A percentile compares a stretch with the other conserved stretches of the same genome.
Evolutionary conservation across 805 yeast genomes (phyloP).

Genomic region (Myxozyma sirexii): DNA sequence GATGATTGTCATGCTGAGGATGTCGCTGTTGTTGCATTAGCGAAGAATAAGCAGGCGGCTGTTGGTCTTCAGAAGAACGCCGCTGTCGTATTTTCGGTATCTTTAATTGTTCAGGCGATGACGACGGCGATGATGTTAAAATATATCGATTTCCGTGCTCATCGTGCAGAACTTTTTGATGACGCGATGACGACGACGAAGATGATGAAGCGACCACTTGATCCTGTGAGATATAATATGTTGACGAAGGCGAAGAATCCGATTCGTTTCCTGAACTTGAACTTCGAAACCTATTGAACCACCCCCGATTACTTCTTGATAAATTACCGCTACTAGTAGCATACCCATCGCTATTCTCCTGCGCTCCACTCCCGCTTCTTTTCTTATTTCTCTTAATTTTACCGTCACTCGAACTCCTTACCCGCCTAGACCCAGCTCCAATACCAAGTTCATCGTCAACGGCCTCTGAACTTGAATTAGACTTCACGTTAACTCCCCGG

Average conservation of each 20-base stretch:
- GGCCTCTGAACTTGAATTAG: neutral
- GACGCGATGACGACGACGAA: neutral
- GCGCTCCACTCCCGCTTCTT: neutral
- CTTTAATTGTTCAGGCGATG: neutral
- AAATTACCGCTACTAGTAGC: neutral
- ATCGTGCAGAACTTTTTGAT: constrained; percentile 12
- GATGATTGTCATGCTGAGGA: neutral
- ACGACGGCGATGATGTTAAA: neutral
- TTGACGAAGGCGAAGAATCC: neutral
- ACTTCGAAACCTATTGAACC: neutral
- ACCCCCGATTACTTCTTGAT: neutral
- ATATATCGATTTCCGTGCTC: constrained; percentile 14
- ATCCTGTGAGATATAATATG: neutral
- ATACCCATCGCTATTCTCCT: neutral
- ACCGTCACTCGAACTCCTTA: neutral
- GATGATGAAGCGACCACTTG: neutral
- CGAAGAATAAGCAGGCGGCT: neutral
- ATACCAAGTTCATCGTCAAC: neutral
- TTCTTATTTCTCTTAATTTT: neutral
- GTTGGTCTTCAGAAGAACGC: neutral
- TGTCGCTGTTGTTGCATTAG: neutral
- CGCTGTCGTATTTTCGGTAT: neutral
- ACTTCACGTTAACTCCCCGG: constrained; percentile 3
- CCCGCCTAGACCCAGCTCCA: constrained; percentile 29
- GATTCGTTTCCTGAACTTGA: constrained; percentile 6